Percentiles rank a stretch among this genome's conserved stretches.
Conservation (phyloP, 352 stramenopile species). For the Phytophthora tentaculata region DNA sequence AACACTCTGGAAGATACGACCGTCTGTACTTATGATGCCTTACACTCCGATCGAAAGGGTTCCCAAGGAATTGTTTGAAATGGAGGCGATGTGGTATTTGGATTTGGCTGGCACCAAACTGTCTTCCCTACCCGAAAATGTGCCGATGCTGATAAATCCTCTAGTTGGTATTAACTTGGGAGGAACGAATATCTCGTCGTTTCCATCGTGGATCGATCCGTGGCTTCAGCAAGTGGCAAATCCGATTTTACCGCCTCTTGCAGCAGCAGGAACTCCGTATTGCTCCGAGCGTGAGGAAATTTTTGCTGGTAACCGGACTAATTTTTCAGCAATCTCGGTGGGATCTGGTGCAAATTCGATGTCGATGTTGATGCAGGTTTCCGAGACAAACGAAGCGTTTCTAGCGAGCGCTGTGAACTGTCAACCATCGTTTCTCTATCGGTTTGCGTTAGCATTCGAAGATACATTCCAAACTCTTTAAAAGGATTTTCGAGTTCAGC, state of each 20-base stretch:
- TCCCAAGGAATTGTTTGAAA: conserved; percentile 31
- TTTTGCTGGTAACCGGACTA: conserved; percentile 15
- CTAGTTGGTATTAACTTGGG: conserved; percentile 32
- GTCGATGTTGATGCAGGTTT: conserved; percentile 27
- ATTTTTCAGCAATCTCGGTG: conserved; percentile 9
- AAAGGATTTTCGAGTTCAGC: too few relatives aligned
- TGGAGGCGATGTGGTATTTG: conserved; percentile 35
- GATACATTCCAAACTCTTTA: conserved; percentile 28
- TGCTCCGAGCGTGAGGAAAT: conserved; percentile 23
- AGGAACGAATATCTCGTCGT: conserved; percentile 31
- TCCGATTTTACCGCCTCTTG: conserved; percentile 13
- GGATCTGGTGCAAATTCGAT: background rate
- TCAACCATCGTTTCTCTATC: conserved; percentile 23
- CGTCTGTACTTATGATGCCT: conserved; percentile 24
- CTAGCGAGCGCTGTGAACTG: conserved; percentile 25
- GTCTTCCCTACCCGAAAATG: conserved; percentile 24
- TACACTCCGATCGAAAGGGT: conserved; percentile 27
- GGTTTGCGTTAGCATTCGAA: conserved; percentile 29
- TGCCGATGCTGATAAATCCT: conserved; percentile 20
- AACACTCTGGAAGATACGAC: conserved; percentile 26
- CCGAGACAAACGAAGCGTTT: conserved; percentile 14
- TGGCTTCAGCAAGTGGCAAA: conserved; percentile 24
- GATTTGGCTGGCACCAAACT: conserved; percentile 31
- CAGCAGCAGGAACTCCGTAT: conserved; percentile 26
- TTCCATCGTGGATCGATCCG: conserved; percentile 35